Percentiles rank a stretch among this genome's conserved stretches.
phyloP scores from a whole-genome alignment of 192 early-diverging fungal genomes.

The Linnemannia hyalina region DNA sequence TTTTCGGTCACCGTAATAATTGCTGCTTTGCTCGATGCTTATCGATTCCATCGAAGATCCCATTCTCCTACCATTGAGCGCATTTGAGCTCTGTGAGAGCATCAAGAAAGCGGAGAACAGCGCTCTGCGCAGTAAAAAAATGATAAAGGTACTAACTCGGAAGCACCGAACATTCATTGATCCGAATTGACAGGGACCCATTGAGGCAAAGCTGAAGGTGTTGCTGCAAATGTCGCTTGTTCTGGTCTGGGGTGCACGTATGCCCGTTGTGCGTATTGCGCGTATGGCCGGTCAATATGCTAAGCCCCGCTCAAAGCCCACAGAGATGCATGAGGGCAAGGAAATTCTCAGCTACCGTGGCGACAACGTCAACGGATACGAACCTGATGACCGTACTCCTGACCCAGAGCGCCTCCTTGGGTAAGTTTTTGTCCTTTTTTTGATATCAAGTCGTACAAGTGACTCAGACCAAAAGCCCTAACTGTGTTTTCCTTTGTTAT shows the following conservation, averaged over 20 bases:
- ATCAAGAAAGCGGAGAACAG: neutral
- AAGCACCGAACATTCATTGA: neutral
- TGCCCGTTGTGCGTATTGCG: slow-evolving; percentile 94
- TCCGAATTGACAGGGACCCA: slow-evolving; percentile 70
- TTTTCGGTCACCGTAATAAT: slow-evolving; percentile 30
- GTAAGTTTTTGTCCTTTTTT: slow-evolving; percentile 40
- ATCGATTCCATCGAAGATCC: slow-evolving; percentile 1
- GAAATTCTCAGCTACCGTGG: slow-evolving; percentile 93
- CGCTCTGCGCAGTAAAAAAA: neutral
- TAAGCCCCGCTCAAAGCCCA: slow-evolving; percentile 95
- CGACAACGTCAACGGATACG: slow-evolving; percentile 98
- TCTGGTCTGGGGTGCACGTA: slow-evolving; percentile 92
- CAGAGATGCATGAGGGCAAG: slow-evolving; percentile 86
- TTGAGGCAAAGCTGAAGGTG: slow-evolving; percentile 97
- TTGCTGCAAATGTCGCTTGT: slow-evolving; percentile 98
- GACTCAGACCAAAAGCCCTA: neutral
- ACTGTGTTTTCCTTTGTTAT: neutral
- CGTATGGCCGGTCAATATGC: slow-evolving; percentile 99
- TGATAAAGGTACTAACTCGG: neutral
- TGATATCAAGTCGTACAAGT: neutral
- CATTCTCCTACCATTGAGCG: neutral
- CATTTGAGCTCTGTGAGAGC: neutral
- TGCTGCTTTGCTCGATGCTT: neutral
- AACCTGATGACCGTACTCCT: slow-evolving; percentile 84
- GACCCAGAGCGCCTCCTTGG: slow-evolving; percentile 93